These are phyloP conservation scores for Parathielavia appendiculata DNA, from an alignment of 495 filamentous ascomycete species.

Conservation along the genomic window DNA sequence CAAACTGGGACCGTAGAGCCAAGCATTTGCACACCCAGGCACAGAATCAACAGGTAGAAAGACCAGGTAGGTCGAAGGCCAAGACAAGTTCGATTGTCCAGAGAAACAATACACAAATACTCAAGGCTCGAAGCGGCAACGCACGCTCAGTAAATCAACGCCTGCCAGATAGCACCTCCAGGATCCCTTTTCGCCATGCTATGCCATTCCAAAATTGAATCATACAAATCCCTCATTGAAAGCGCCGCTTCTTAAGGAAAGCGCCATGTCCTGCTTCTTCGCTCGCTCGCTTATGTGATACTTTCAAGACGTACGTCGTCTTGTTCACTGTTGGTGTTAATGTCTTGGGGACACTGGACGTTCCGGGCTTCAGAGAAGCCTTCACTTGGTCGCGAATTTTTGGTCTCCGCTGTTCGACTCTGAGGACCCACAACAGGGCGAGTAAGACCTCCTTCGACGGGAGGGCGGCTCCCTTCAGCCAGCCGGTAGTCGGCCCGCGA, in stretches of 20 bases:
- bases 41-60: too few relatives aligned
- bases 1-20: too few relatives aligned
- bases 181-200: conserved; percentile 7
- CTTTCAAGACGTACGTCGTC: conserved; percentile 21
- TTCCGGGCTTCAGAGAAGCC: conserved; percentile 24
- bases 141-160: not conserved
- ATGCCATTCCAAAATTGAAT: conserved; percentile 12
- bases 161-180: not conserved
- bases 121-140: conserved; percentile 11
- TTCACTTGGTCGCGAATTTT: conserved; percentile 23
- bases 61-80: too few relatives aligned
- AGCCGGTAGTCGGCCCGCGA: conserved; percentile 36
- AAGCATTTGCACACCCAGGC: too few relatives aligned
- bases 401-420: conserved; percentile 42
- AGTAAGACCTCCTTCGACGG: conserved; percentile 51
- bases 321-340: conserved; percentile 19
- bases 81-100: too few relatives aligned
- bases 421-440: conserved; percentile 49
- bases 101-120: too few relatives aligned
- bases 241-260: conserved; percentile 8
- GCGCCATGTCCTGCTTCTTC: conserved; percentile 2
- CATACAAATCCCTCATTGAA: conserved; percentile 19
- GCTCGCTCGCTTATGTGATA: conserved; percentile 16
- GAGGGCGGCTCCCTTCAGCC: conserved; percentile 40
- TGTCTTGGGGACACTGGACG: conserved; percentile 22